phyloP scores from a whole-genome alignment of 2,329 filamentous ascomycete species.

The Venturiaceae sp. region DNA sequence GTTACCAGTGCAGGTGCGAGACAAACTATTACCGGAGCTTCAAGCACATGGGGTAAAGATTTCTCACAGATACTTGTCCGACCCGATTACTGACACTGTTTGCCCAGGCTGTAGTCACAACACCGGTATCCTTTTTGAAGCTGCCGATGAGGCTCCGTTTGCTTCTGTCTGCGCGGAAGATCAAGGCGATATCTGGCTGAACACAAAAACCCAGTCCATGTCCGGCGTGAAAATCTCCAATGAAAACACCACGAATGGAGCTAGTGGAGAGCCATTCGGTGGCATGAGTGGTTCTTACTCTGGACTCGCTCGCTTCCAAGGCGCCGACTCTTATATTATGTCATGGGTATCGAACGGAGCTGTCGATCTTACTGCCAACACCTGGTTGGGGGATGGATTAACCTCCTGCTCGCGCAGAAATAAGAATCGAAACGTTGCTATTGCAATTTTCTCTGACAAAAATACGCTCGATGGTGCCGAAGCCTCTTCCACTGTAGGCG shows the following conservation, averaged over 20 bases:
- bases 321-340: slow-evolving; percentile 46
- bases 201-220: slow-evolving; percentile 51
- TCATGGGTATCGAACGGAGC: slow-evolving; percentile 55
- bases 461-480: slow-evolving; percentile 43
- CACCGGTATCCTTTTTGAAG: slow-evolving; percentile 54
- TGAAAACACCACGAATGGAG: slow-evolving; percentile 52
- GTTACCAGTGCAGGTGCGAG: slow-evolving; percentile 39
- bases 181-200: slow-evolving; percentile 55
- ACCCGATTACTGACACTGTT: neutral
- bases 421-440: slow-evolving; percentile 49
- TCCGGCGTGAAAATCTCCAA: slow-evolving; percentile 51
- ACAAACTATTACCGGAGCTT: slow-evolving; percentile 41
- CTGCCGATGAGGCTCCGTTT: slow-evolving; percentile 48
- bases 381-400: slow-evolving; percentile 50
- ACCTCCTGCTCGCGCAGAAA: slow-evolving; percentile 44
- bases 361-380: slow-evolving; percentile 42
- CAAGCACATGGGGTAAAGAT: slow-evolving; percentile 25
- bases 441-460: slow-evolving; percentile 48
- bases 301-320: slow-evolving; percentile 44
- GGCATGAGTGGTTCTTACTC: slow-evolving; percentile 55
- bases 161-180: slow-evolving; percentile 52
- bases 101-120: slow-evolving; percentile 59
- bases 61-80: neutral
- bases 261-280: slow-evolving; percentile 48
- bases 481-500: slow-evolving; percentile 43